phyloP scores from a whole-genome alignment of 2,329 filamentous ascomycete species.

The Pyricularia sp. region DNA sequence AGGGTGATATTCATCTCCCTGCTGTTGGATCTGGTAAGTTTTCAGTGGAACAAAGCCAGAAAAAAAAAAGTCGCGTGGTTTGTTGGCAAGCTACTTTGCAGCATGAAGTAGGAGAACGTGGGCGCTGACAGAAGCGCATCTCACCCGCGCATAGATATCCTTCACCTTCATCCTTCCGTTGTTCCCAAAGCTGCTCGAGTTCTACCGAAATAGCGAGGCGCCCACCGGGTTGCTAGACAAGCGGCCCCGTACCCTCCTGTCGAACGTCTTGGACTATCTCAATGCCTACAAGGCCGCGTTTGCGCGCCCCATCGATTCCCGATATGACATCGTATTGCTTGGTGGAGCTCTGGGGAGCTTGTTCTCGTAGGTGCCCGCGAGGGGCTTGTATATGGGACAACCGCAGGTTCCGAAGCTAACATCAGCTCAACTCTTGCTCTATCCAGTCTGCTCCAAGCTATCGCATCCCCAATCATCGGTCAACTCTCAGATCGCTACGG shows the following conservation, averaged over 20 bases:
- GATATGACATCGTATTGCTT: conserved; percentile 92
- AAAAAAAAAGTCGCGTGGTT: neutral
- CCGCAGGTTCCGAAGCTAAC: conserved; percentile 1
- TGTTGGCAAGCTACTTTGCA: neutral
- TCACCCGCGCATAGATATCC: conserved; percentile 52
- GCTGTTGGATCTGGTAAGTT: conserved; percentile 70
- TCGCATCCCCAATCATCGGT: conserved; percentile 87
- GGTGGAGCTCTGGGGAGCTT: conserved; percentile 88
- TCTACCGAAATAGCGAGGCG: conserved; percentile 79
- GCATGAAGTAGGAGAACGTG: neutral
- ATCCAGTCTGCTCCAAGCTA: conserved; percentile 67
- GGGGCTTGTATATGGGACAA: neutral
- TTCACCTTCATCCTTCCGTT: conserved; percentile 97
- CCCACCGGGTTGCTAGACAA: conserved; percentile 25
- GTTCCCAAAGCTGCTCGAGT: conserved; percentile 88
- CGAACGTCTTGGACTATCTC: conserved; percentile 65
- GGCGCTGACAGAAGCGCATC: neutral
- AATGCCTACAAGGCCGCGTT: conserved; percentile 95
- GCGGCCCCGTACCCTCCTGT: conserved; percentile 54
- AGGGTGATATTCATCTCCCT: conserved; percentile 81
- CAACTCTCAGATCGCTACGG: conserved; percentile 79
- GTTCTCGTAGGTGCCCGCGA: conserved; percentile 45
- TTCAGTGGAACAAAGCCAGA: too few species aligned
- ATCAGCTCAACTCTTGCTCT: neutral
- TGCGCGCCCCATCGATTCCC: conserved; percentile 80